A percentile compares a stretch with the other conserved stretches of the same genome.
These are phyloP conservation scores for Tympanopsis confertula DNA, from an alignment of 2,329 filamentous ascomycete species.

Conservation along the genomic window DNA sequence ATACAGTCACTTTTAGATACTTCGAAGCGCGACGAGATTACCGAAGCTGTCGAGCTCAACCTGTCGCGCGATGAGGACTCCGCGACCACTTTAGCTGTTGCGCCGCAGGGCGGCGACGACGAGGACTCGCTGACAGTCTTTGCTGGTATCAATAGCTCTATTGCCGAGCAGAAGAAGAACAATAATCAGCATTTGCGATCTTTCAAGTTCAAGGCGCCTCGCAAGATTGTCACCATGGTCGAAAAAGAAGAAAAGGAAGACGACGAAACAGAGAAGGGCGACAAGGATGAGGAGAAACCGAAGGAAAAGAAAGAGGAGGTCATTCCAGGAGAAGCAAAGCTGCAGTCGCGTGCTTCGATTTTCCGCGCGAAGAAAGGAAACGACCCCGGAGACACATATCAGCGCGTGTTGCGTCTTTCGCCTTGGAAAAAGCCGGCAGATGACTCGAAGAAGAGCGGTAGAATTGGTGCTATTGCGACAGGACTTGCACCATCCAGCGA, in stretches of 20 bases:
- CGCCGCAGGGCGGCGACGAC: not conserved
- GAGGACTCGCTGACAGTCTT: not conserved
- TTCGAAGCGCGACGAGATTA: slow-evolving; percentile 10
- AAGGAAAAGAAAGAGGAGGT: slow-evolving; percentile 13
- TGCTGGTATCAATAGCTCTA: not conserved
- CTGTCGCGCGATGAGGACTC: slow-evolving; percentile 1
- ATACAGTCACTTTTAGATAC: slow-evolving; percentile 16
- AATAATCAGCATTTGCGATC: slow-evolving; percentile 2
- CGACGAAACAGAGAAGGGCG: not conserved
- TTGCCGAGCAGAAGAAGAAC: slow-evolving; percentile 1
- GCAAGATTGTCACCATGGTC: slow-evolving; percentile 20
- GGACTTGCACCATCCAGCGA: slow-evolving; percentile 43
- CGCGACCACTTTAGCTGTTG: not conserved
- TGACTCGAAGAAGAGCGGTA: too few species aligned
- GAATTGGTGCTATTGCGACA: slow-evolving; percentile 37
- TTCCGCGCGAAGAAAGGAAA: not conserved
- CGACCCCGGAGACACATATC: not conserved
- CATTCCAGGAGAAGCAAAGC: slow-evolving; percentile 6
- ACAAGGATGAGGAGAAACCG: slow-evolving; percentile 12
- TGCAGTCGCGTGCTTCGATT: not conserved
- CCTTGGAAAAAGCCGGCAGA: slow-evolving; percentile 8
- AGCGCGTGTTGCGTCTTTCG: not conserved
- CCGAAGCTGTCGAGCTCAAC: not conserved
- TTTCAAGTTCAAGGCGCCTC: slow-evolving; percentile 22
- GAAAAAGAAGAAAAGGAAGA: slow-evolving; percentile 8